Evolutionary conservation across 2,329 filamentous ascomycete genomes (phyloP).

Genomic region (Exophiala viscosa): DNA sequence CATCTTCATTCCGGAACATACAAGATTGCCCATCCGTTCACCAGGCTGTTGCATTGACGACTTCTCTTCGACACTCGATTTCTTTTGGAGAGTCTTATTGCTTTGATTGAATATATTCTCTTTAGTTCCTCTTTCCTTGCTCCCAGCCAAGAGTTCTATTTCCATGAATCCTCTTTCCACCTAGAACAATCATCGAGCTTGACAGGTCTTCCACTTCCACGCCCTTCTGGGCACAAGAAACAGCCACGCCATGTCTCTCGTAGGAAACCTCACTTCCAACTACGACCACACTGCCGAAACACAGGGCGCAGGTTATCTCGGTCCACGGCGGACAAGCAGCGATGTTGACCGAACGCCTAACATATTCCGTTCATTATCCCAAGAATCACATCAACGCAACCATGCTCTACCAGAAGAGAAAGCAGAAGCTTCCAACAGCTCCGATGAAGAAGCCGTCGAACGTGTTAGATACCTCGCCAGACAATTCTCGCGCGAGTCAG

Average conservation of each 20-base stretch:
- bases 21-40: too few relatives aligned
- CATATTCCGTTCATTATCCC: not conserved
- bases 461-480: constrained; percentile 25
- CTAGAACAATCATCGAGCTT: too few relatives aligned
- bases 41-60: too few relatives aligned
- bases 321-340: constrained; percentile 2
- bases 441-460: constrained; percentile 17
- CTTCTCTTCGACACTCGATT: too few relatives aligned
- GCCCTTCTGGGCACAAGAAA: not conserved
- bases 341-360: constrained; percentile 4
- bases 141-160: too few relatives aligned
- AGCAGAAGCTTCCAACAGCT: constrained; percentile 12
- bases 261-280: constrained; percentile 19
- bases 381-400: not conserved
- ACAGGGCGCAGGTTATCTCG: constrained; percentile 2
- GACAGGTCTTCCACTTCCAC: too few relatives aligned
- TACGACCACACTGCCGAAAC: constrained; percentile 12
- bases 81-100: too few relatives aligned
- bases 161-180: too few relatives aligned
- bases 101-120: too few relatives aligned
- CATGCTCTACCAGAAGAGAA: constrained; percentile 6
- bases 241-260: constrained; percentile 15
- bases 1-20: too few relatives aligned
- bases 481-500: constrained; percentile 22
- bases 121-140: too few relatives aligned